phyloP scores from a whole-genome alignment of 805 yeast genomes.

The Metschnikowia lunata region DNA sequence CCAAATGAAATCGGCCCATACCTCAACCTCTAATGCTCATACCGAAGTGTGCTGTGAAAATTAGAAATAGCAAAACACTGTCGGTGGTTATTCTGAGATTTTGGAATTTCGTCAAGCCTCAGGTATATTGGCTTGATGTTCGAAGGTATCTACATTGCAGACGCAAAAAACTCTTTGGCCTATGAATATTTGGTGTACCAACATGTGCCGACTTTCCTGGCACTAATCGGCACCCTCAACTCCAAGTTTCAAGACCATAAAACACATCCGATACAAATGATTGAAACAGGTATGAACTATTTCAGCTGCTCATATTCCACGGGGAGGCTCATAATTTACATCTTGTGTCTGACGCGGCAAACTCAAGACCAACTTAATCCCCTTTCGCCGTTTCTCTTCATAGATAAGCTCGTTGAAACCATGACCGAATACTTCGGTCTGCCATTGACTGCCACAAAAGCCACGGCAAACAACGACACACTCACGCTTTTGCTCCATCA shows the following conservation, averaged over 20 bases:
- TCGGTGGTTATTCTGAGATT: too few species aligned
- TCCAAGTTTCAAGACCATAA: conserved; percentile 8
- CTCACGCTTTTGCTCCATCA: conserved; percentile 68
- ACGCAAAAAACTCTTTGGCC: conserved; percentile 28
- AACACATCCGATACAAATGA: conserved; percentile 17
- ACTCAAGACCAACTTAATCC: conserved; percentile 36
- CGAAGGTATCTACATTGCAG: conserved; percentile 42
- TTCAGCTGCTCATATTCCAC: conserved; percentile 23
- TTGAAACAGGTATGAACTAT: conserved; percentile 29
- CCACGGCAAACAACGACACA: conserved; percentile 68
- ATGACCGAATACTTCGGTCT: conserved; percentile 56
- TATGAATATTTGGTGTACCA: conserved; percentile 33
- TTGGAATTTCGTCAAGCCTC: too few species aligned
- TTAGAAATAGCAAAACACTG: too few species aligned
- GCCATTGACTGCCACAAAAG: conserved; percentile 51
- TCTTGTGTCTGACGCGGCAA: conserved; percentile 21
- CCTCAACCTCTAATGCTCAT: too few species aligned
- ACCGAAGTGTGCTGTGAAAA: too few species aligned
- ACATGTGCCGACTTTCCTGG: conserved; percentile 29
- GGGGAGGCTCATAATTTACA: conserved; percentile 24
- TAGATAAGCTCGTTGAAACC: conserved; percentile 45
- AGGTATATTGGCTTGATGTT: conserved; percentile 23
- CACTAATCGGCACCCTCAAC: conserved; percentile 20
- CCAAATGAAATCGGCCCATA: too few species aligned
- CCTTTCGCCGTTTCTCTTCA: conserved; percentile 50